A percentile compares a stretch with the other conserved stretches of the same genome.
Conservation (phyloP, 768 basidiomycete species). For the Melanogaster broomeanus region DNA sequence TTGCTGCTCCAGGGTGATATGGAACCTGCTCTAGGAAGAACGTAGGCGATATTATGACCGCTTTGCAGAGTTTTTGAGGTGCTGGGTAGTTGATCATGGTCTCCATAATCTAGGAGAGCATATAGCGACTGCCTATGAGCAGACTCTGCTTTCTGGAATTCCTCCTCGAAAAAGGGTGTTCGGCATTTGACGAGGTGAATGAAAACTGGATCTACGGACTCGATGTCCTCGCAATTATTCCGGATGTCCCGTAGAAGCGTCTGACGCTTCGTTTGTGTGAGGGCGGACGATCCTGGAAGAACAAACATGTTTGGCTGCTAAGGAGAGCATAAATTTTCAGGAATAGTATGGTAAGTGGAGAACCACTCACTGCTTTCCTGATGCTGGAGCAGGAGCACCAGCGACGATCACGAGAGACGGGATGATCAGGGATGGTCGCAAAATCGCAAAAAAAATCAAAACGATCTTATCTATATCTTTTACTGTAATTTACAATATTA, state of each 20-base stretch:
- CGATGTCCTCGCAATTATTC: slow-evolving; percentile 48
- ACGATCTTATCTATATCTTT: slow-evolving; percentile 4
- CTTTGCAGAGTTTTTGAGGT: slow-evolving; percentile 40
- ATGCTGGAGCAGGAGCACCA: background rate
- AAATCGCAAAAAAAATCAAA: background rate
- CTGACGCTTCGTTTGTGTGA: slow-evolving; percentile 71
- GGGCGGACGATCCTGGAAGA: slow-evolving; percentile 72
- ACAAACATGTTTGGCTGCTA: slow-evolving; percentile 64
- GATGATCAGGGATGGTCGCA: background rate
- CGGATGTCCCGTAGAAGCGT: slow-evolving; percentile 65
- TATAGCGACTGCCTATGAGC: slow-evolving; percentile 55
- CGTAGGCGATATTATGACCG: slow-evolving; percentile 55
- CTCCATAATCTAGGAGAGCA: slow-evolving; percentile 82
- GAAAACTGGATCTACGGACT: slow-evolving; percentile 79
- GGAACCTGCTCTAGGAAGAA: slow-evolving; percentile 84
- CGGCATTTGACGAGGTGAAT: slow-evolving; percentile 80
- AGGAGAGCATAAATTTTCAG: background rate
- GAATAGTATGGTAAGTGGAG: background rate
- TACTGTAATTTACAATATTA: no score
- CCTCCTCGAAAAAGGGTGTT: slow-evolving; percentile 43
- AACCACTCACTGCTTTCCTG: background rate
- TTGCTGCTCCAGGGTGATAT: slow-evolving; percentile 99
- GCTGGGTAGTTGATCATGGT: slow-evolving; percentile 55
- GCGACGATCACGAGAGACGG: no score
- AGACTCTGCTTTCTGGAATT: slow-evolving; percentile 48